Percentiles rank a stretch among this genome's conserved stretches.
Conservation (phyloP, 768 basidiomycete genomes). For the Suillus plorans region DNA sequence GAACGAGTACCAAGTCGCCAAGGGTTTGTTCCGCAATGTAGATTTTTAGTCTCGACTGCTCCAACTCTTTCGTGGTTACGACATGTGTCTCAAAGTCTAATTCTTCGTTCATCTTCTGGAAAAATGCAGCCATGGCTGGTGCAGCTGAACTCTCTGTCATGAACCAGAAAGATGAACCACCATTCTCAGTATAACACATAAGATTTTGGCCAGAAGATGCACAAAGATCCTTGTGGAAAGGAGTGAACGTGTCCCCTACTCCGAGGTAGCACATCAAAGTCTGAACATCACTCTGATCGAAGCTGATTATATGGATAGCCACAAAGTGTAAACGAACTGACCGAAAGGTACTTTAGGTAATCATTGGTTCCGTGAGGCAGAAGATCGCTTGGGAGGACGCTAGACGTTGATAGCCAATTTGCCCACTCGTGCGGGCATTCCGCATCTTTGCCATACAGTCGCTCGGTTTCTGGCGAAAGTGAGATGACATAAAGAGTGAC, state of each 20-base stretch:
- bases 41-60: slow-evolving; percentile 63
- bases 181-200: slow-evolving; percentile 78
- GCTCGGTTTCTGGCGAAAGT: slow-evolving; percentile 46
- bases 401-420: slow-evolving; percentile 50
- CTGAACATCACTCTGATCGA: slow-evolving; percentile 55
- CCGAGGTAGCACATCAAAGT: slow-evolving; percentile 88
- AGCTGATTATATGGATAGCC: slow-evolving; percentile 7
- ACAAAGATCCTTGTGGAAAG: slow-evolving; percentile 83
- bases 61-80: slow-evolving; percentile 61
- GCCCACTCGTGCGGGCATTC: slow-evolving; percentile 68
- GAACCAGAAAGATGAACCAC: slow-evolving; percentile 81
- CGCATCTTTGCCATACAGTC: slow-evolving; percentile 78
- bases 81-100: slow-evolving; percentile 75
- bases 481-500: neutral
- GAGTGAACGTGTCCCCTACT: slow-evolving; percentile 79
- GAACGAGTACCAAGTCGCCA: slow-evolving; percentile 81
- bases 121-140: slow-evolving; percentile 54
- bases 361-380: slow-evolving; percentile 57
- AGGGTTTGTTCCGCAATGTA: slow-evolving; percentile 72
- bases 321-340: slow-evolving; percentile 35
- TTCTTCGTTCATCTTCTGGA: slow-evolving; percentile 42
- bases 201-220: slow-evolving; percentile 84
- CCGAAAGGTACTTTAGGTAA: slow-evolving; percentile 54
- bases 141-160: slow-evolving; percentile 71
- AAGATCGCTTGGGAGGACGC: slow-evolving; percentile 52